Evolutionary conservation across 805 yeast species (phyloP).

Genomic region (Saccharomycopsis babjevae): DNA sequence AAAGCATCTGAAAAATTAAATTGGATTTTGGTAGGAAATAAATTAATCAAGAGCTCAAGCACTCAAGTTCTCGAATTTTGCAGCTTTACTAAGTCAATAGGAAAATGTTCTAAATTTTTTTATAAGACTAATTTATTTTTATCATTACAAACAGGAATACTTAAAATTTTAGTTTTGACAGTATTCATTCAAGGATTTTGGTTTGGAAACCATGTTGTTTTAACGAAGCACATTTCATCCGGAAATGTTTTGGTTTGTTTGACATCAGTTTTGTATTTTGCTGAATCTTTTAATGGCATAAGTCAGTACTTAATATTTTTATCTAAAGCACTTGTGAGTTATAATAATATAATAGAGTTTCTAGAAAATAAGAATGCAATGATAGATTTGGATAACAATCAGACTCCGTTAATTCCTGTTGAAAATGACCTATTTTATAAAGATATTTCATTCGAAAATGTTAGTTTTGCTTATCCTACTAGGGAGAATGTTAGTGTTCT

Average conservation of each 20-base stretch:
- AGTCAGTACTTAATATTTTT: constrained; percentile 49
- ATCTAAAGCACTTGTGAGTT: constrained; percentile 67
- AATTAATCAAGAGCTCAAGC: constrained; percentile 50
- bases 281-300: constrained; percentile 45
- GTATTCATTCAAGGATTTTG: constrained; percentile 90
- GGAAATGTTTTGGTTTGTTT: constrained; percentile 75
- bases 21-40: constrained; percentile 58
- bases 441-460: constrained; percentile 39
- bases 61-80: constrained; percentile 43
- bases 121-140: constrained; percentile 37
- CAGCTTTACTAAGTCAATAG: constrained; percentile 30
- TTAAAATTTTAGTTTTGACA: constrained; percentile 48
- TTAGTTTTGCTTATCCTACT: constrained; percentile 55
- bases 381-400: neutral
- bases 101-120: constrained; percentile 29
- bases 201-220: constrained; percentile 71
- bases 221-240: constrained; percentile 37
- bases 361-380: neutral
- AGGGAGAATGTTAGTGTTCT: constrained; percentile 41
- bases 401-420: neutral
- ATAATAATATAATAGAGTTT: constrained; percentile 36
- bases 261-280: constrained; percentile 67
- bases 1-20: constrained; percentile 50
- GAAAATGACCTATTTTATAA: constrained; percentile 29
- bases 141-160: constrained; percentile 44